These are phyloP conservation scores for Starmerella powellii DNA, from an alignment of 805 yeast genomes.

Conservation along the genomic window DNA sequence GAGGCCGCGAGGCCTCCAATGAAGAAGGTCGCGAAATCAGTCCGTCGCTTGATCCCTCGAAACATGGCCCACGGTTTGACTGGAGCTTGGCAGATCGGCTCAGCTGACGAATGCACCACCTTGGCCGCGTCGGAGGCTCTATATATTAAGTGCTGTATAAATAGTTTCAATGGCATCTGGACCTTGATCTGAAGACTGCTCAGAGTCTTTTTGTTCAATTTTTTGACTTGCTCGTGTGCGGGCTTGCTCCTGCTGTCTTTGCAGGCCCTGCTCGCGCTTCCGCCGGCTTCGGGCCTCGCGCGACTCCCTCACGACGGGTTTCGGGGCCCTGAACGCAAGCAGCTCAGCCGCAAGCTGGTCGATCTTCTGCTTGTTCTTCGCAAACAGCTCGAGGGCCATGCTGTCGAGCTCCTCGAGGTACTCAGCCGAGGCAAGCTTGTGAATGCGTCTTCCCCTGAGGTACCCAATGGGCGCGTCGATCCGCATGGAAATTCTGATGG, in stretches of 20 bases:
- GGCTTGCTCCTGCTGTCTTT: not conserved
- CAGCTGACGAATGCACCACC: not conserved
- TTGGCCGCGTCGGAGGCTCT: too few relatives aligned
- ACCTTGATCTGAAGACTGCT: too few relatives aligned
- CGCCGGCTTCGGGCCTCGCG: slow-evolving; percentile 39
- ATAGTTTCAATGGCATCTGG: too few relatives aligned
- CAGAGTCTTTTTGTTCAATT: too few relatives aligned
- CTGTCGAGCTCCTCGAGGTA: slow-evolving; percentile 43
- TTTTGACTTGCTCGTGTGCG: too few relatives aligned
- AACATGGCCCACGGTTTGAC: not conserved
- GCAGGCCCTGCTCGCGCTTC: slow-evolving; percentile 11
- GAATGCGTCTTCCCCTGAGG: slow-evolving; percentile 29
- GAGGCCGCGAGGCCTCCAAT: slow-evolving; percentile 38
- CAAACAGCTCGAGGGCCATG: slow-evolving; percentile 50
- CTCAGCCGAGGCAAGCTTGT: slow-evolving; percentile 38
- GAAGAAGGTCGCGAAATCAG: slow-evolving; percentile 16
- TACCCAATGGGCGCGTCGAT: slow-evolving; percentile 70
- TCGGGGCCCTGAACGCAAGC: slow-evolving; percentile 19
- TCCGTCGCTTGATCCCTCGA: not conserved
- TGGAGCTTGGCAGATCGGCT: not conserved
- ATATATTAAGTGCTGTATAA: too few relatives aligned
- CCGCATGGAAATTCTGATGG: slow-evolving; percentile 58
- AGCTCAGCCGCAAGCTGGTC: slow-evolving; percentile 31
- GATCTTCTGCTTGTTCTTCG: slow-evolving; percentile 51
- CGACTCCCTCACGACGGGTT: slow-evolving; percentile 34